These are phyloP conservation scores for Sporormia fimetaria DNA, from an alignment of 495 filamentous ascomycete species.

Conservation along the genomic window DNA sequence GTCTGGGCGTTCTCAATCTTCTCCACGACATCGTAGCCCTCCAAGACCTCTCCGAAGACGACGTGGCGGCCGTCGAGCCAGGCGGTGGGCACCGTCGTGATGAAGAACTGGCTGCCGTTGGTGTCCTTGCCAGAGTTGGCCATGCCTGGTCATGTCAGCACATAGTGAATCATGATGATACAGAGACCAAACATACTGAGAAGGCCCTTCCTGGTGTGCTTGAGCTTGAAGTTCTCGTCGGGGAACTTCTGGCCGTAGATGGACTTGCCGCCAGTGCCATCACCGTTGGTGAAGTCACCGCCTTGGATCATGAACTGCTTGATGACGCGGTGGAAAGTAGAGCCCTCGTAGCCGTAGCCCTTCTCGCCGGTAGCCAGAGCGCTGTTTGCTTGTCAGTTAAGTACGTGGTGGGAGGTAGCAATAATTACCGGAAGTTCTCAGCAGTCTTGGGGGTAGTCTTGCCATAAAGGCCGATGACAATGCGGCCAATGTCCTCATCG, in stretches of 20 bases:
- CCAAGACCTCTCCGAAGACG: slow-evolving; percentile 64
- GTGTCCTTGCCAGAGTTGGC: slow-evolving; percentile 96
- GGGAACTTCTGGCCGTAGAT: slow-evolving; percentile 92
- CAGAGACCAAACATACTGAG: slow-evolving; percentile 39
- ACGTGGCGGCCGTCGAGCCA: slow-evolving; percentile 74
- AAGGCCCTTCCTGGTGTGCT: slow-evolving; percentile 58
- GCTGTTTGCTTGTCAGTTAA: slow-evolving; percentile 29
- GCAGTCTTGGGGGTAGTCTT: slow-evolving; percentile 96
- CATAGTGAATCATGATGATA: background rate
- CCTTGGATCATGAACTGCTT: slow-evolving; percentile 99
- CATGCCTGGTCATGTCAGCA: slow-evolving; percentile 49
- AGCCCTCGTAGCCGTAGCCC: slow-evolving; percentile 91
- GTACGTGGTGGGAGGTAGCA: background rate
- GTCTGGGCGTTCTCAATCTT: slow-evolving; percentile 76
- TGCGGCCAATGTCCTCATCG: slow-evolving; percentile 68
- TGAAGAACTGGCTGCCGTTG: slow-evolving; percentile 97
- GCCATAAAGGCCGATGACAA: slow-evolving; percentile 93
- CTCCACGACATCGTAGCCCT: slow-evolving; percentile 66
- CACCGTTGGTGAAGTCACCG: slow-evolving; percentile 93
- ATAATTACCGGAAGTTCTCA: slow-evolving; percentile 78
- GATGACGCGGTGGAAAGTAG: slow-evolving; percentile 96
- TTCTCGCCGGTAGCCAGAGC: slow-evolving; percentile 95
- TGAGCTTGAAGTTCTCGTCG: slow-evolving; percentile 99
- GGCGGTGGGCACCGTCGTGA: slow-evolving; percentile 58
- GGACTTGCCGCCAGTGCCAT: slow-evolving; percentile 94